Evolutionary conservation across 73 alveolate genomes (phyloP), one percentile per base, ranked within the genome.

Genomic region (Strombidium stylifer): DNA sequence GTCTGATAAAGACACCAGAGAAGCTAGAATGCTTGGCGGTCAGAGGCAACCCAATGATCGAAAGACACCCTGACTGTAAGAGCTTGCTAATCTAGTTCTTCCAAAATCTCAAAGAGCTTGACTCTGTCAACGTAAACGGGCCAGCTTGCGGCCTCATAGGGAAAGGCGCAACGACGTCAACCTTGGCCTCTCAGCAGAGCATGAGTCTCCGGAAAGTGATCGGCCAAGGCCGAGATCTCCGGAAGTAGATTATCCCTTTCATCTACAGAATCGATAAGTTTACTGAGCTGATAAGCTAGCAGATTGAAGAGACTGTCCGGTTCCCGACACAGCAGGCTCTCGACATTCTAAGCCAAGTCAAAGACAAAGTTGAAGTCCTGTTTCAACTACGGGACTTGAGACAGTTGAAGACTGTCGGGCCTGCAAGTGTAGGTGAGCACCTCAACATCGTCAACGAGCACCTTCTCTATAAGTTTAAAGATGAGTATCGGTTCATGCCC

Each of bases 41-140:
- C 4, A 35, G 32, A 35, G 70, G 70, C 30, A 56, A 56, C 21
- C n/a, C n/a, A n/a, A 31, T 56, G 39, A 16, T 56, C 7, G 70
- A 56, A 6, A 56, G 36, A 25, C 70, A 56, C 36, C 70, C 70
- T 2, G 70, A 56, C 32, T 26, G 14, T 27, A n/a, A 16, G 15
- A 15, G 18, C 28, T 19, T 56, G 4, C 52, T 56, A 2, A 26
- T 56, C 19, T 14, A 34, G 18, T 34, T 31, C 36, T 56, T 56
- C 54, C 52, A 52, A 14, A 56, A 56, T 2, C 34, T 21, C 24
- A 3, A 19, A 14, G 35, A 24, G 40, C 12, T 49, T 14, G 62
- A 49, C n/a, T n/a, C n/a, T n/a, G n/a, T n/a, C n/a, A n/a, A n/a
- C n/a, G n/a, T n/a, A n/a, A n/a, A n/a, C n/a, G n/a, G n/a, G n/a